Percentiles rank a stretch among this genome's conserved stretches.
phyloP scores from a whole-genome alignment of 345 rosid genomes.

The Eucalyptus victrix region DNA sequence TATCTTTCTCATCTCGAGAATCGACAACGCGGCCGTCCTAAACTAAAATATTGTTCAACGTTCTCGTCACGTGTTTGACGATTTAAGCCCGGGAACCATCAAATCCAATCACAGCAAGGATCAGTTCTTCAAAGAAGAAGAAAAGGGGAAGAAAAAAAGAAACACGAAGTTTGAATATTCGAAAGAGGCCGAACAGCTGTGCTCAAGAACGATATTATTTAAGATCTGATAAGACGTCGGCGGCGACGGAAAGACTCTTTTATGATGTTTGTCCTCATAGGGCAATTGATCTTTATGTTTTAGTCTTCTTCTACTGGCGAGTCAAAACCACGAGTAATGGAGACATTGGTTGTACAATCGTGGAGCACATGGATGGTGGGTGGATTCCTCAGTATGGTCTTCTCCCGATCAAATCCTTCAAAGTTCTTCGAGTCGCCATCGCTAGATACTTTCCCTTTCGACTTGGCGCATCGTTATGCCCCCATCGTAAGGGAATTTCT shows the following conservation, averaged over 20 bases:
- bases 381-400: background rate
- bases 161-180: background rate
- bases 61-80: background rate
- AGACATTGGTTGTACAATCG: background rate
- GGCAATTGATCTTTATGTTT: background rate
- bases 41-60: background rate
- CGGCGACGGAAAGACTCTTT: background rate
- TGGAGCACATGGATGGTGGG: background rate
- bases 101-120: background rate
- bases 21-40: background rate
- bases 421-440: background rate
- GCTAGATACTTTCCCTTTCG: background rate
- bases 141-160: background rate
- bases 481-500: background rate
- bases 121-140: background rate
- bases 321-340: background rate
- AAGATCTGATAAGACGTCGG: background rate
- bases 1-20: background rate
- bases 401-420: background rate
- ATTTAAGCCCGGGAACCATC: background rate
- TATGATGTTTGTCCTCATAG: background rate
- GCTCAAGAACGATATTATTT: background rate
- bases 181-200: background rate
- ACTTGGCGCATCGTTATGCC: background rate
- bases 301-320: background rate